Evolutionary conservation across 257 asterid species (phyloP), one percentile per base, ranked within the genome.

Genomic region (Linaria vulgaris): DNA sequence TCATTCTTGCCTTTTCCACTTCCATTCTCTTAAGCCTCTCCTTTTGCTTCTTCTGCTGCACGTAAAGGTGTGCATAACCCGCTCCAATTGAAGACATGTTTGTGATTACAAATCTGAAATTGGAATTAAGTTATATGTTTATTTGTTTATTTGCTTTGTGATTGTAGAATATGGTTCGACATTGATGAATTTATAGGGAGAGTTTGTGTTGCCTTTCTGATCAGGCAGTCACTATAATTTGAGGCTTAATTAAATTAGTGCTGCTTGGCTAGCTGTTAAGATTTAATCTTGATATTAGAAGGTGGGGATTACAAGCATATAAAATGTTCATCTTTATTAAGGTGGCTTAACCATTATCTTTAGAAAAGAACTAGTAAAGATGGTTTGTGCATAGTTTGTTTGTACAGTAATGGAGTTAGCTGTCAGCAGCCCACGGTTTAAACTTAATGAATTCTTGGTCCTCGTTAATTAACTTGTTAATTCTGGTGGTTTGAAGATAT

Each of bases 31-130:
- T 69, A 37, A 63, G 17, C 25, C 69, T 76, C 62, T 69, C 73
- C 49, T 65, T 51, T 20, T 30, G 68, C 13, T 64, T 59, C 66
- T 72, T 69, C 50, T 76, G 78, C 58, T 69, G 73, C 37, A 76
- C 62, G 24, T 64, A 52, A 69, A 72, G 37, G 21, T 64, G 20
- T 0, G 76, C 81, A 49, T 68, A 76, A 62, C 72, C 72, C 25
- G 71, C 67, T 11, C 81, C 81, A 7, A 22, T 72, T 45, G 81
- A 76, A 45, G 72, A 68, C 81, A 76, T 76, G n/a, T 23, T 38
- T 7, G 41, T 7, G 41, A 34, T 34, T 19, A 58, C 12, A 45
- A 58, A n/a, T 21, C 20, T 19, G 19, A 20, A 9, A 39, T 7
- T 15, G 19, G 4, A 17, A 20, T 56, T 4, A 56, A 31, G 2